A percentile compares a stretch with the other conserved stretches of the same genome.
Conservation (phyloP, 225 moss, liverwort and hornwort species). For the Physcomitrellopsis africana region DNA sequence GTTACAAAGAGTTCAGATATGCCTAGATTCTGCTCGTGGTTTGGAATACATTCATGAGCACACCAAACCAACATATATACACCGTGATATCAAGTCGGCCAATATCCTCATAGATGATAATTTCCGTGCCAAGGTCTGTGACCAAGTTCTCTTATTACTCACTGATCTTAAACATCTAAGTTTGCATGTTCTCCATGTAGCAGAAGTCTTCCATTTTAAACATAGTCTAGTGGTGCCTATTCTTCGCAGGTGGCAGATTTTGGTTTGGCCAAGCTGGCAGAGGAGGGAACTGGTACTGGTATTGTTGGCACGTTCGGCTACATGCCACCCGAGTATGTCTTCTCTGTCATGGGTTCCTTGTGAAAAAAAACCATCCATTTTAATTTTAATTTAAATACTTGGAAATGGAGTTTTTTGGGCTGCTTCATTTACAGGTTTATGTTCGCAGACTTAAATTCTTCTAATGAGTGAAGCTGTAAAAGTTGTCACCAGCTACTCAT, state of each 20-base stretch:
- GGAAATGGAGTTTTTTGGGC: background rate
- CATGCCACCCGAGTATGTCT: slow-evolving; percentile 93
- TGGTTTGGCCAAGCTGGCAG: slow-evolving; percentile 87
- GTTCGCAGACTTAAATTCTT: too few relatives aligned
- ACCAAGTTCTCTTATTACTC: slow-evolving; percentile 7
- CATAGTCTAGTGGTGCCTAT: slow-evolving; percentile 11
- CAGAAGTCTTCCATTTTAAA: slow-evolving; percentile 14
- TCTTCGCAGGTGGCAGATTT: slow-evolving; percentile 89
- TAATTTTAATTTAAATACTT: background rate
- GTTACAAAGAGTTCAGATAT: slow-evolving; percentile 83
- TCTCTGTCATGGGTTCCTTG: background rate
- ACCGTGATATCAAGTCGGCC: slow-evolving; percentile 95
- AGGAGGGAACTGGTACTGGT: slow-evolving; percentile 70
- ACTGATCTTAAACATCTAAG: background rate
- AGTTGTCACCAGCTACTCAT: background rate
- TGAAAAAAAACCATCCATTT: background rate
- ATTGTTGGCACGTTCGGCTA: slow-evolving; percentile 95
- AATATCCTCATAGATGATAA: slow-evolving; percentile 88
- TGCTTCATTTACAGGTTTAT: background rate
- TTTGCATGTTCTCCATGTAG: slow-evolving; percentile 8
- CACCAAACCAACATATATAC: slow-evolving; percentile 94
- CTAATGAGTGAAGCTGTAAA: background rate
- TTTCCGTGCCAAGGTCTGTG: slow-evolving; percentile 78
- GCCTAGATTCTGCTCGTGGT: slow-evolving; percentile 89
- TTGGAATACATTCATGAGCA: slow-evolving; percentile 99